Base-by-base conservation (phyloP, 225 moss, liverwort and hornwort genomes). In the Marchantia paleacea region DNA sequence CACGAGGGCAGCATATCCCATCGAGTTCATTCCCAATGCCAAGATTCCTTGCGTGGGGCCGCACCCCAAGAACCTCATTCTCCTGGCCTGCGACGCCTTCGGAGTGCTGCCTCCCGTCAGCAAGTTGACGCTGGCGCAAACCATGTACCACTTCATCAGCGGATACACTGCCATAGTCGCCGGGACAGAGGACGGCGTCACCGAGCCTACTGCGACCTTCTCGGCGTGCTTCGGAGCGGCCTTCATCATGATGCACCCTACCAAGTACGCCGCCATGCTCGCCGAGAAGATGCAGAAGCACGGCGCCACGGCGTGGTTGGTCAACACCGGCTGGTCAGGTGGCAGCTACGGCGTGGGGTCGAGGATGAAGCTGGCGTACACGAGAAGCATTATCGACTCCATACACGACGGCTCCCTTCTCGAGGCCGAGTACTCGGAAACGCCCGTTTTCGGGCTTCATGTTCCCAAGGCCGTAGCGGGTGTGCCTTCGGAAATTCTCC, bases 71-170 rank as follows among this genome's bases (percentile, higher is more conserved):
- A 97, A 97, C 77, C 30, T 97, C 52, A 97, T 97, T 81, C 85
- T 97, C 79, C 83, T 97, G 19, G 90, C 97, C 30, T 97, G 97
- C 52, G 97, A 97, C 86, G 97, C 97, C 8, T 97, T 97, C 78
- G 97, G 97, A 12, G 97, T 97, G 12, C 72, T 97, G 71, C 97
- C 97, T 47, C 97, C 97, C 48, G 94, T 97, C 81, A 97, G 97
- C 97, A 95, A 90, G 83, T 72, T 97, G 85, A 93, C 93, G 3
- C 85, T 93, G 70, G 78, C 97, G 47, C 97, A 97, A 72, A 97
- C 97, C 65, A 97, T 97, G 97, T 97, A 97, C 76, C 97, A 97
- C 89, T 97, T 97, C 87, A 95, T 97, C 92, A 97, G 94, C 26
- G 97, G 97, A 18, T 97, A 97, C 80, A 97, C 97, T 28, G 97